Evolutionary conservation across 192 early-diverging fungal genomes (phyloP).

Genomic region (Coemansia aciculifera): DNA sequence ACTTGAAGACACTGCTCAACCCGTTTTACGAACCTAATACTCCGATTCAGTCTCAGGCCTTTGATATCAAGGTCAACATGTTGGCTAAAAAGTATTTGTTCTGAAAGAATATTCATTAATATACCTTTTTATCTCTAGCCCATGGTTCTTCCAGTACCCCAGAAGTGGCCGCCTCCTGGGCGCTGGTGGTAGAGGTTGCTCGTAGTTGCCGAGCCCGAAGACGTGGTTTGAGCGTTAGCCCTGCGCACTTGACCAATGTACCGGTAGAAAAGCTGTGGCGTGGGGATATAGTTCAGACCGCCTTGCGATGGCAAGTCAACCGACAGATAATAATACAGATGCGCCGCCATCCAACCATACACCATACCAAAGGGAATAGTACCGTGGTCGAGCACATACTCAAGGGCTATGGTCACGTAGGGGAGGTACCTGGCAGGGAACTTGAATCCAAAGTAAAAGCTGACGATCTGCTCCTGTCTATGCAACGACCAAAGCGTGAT

Average conservation of each 20-base stretch:
- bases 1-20: conserved; percentile 76
- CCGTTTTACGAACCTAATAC: conserved; percentile 87
- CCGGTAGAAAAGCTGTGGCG: conserved; percentile 62
- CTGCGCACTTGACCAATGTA: conserved; percentile 46
- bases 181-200: conserved; percentile 22
- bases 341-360: conserved; percentile 68
- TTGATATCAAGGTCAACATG: conserved; percentile 77
- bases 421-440: conserved; percentile 80
- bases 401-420: conserved; percentile 64
- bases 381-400: conserved; percentile 51
- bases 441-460: conserved; percentile 72
- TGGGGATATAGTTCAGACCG: conserved; percentile 64
- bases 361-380: conserved; percentile 56
- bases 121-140: conserved; percentile 15
- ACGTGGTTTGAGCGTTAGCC: conserved; percentile 18
- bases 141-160: conserved; percentile 57
- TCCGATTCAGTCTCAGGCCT: conserved; percentile 73
- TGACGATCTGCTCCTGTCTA: conserved; percentile 58
- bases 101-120: neutral
- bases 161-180: conserved; percentile 53
- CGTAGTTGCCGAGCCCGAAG: conserved; percentile 20
- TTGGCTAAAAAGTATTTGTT: conserved; percentile 77
- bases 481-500: conserved; percentile 78
- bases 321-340: conserved; percentile 74
- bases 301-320: conserved; percentile 65